Evolutionary conservation across 129 eudicot species (phyloP).

Genomic region (Gnaphalium uliginosum): DNA sequence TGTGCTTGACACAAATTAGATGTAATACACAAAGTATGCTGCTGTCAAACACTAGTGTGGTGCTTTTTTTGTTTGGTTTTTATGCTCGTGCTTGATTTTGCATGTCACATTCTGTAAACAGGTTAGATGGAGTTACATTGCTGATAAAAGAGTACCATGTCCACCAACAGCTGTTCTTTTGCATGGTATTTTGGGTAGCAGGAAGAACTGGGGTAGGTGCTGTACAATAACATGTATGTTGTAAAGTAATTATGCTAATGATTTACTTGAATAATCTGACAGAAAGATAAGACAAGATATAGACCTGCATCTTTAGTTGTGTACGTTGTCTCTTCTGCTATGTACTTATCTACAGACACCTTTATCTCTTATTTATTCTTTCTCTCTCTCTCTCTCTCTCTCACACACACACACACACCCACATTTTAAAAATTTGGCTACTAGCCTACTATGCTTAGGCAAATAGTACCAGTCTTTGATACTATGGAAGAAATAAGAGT

Average conservation of each 20-base stretch:
- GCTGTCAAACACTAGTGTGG: neutral
- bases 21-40: conserved; percentile 3
- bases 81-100: conserved; percentile 14
- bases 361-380: neutral
- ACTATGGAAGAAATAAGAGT: conserved; percentile 6
- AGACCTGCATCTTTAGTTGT: neutral
- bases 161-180: conserved; percentile 97
- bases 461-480: neutral
- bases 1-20: conserved; percentile 10
- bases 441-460: neutral
- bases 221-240: conserved; percentile 14
- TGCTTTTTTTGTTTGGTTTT: neutral
- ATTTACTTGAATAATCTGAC: neutral
- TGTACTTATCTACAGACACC: neutral
- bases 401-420: too few species aligned
- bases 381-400: neutral
- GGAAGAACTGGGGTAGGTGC: conserved; percentile 93
- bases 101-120: conserved; percentile 36
- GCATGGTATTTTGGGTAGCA: conserved; percentile 95
- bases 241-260: conserved; percentile 15
- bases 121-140: conserved; percentile 94
- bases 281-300: neutral
- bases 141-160: conserved; percentile 62
- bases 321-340: conserved; percentile 14
- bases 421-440: neutral